A percentile compares a stretch with the other conserved stretches of the same genome.
Evolutionary conservation across 2,329 filamentous ascomycete genomes (phyloP).

Genomic region (Alternaria alternata): DNA sequence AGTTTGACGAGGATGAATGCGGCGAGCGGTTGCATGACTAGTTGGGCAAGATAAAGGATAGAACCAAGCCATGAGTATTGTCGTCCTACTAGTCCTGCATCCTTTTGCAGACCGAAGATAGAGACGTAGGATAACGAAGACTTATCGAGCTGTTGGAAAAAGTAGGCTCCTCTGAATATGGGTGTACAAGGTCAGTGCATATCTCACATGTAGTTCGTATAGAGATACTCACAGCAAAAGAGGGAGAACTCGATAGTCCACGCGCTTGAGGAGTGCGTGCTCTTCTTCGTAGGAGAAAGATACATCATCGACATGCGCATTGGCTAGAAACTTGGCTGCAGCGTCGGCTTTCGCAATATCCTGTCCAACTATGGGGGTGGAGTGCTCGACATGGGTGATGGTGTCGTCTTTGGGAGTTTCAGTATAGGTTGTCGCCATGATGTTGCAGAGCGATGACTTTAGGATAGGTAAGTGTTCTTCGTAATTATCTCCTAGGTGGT

Average conservation of each 20-base stretch:
- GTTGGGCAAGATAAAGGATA: constrained; percentile 65
- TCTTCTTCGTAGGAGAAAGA: constrained; percentile 62
- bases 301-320: constrained; percentile 47
- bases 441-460: neutral
- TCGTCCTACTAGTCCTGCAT: constrained; percentile 57
- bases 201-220: neutral
- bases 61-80: constrained; percentile 68
- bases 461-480: neutral
- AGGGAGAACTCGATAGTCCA: constrained; percentile 60
- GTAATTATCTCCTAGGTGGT: neutral
- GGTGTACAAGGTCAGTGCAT: neutral
- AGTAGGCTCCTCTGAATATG: constrained; percentile 60
- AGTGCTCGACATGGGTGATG: constrained; percentile 26
- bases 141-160: constrained; percentile 66
- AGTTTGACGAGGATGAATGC: constrained; percentile 65
- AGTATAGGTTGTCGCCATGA: constrained; percentile 13
- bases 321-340: constrained; percentile 57
- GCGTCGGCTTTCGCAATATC: constrained; percentile 46
- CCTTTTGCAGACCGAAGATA: constrained; percentile 60
- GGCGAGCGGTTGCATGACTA: constrained; percentile 61
- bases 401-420: constrained; percentile 20
- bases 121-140: constrained; percentile 53
- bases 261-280: constrained; percentile 58
- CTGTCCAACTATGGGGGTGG: constrained; percentile 2
- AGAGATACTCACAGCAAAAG: constrained; percentile 56